A percentile compares a stretch with the other conserved stretches of the same genome.
Conservation (phyloP, 305 asterid species). For the Plantago rigida region DNA sequence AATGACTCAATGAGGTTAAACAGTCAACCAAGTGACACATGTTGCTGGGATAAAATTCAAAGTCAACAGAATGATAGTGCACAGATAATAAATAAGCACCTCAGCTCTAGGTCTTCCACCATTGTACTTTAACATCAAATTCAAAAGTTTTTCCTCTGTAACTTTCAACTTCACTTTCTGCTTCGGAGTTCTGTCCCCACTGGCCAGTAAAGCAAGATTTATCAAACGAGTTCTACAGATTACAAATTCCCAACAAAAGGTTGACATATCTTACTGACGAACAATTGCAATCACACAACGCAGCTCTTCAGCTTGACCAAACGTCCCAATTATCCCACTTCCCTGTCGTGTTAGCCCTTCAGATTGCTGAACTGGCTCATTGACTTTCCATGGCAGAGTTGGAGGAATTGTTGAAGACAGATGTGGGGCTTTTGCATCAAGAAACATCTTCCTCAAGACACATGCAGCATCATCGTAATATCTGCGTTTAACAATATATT, state of each 20-base stretch:
- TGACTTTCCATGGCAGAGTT: constrained; percentile 78
- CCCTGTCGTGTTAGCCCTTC: constrained; percentile 93
- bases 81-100: constrained; percentile 29
- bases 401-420: constrained; percentile 87
- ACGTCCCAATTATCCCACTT: constrained; percentile 84
- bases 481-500: constrained; percentile 36
- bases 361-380: constrained; percentile 66
- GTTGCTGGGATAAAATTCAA: constrained; percentile 10
- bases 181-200: constrained; percentile 99
- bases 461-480: constrained; percentile 94
- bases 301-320: constrained; percentile 87
- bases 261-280: constrained; percentile 62
- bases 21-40: constrained; percentile 14
- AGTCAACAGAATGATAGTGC: constrained; percentile 22
- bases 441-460: constrained; percentile 86
- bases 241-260: constrained; percentile 11
- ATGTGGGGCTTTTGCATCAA: constrained; percentile 97
- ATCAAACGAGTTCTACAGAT: constrained; percentile 23
- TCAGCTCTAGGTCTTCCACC: constrained; percentile 94
- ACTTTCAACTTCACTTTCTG: constrained; percentile 96
- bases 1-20: constrained; percentile 37
- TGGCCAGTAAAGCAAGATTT: constrained; percentile 31
- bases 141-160: constrained; percentile 87
- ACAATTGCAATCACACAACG: constrained; percentile 86
- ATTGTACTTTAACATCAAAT: constrained; percentile 89